Percentiles rank a stretch among this genome's conserved stretches.
These are phyloP conservation scores for Tulasnella sp. DNA, from an alignment of 768 basidiomycete species.

Conservation along the genomic window DNA sequence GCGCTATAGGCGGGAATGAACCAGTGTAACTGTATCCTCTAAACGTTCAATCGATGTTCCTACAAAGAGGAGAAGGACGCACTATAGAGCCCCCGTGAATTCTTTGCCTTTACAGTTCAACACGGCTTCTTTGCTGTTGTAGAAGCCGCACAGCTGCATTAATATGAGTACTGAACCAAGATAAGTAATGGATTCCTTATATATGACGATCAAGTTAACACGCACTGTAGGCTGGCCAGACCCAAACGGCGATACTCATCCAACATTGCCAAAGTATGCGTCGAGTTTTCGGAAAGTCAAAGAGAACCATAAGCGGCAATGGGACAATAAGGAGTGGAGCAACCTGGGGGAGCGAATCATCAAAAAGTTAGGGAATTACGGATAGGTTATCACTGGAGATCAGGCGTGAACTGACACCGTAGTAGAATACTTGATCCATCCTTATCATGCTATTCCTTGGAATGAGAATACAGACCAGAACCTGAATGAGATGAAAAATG, in stretches of 20 bases:
- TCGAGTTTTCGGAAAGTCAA: slow-evolving; percentile 23
- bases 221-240: slow-evolving; percentile 15
- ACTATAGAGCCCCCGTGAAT: slow-evolving; percentile 23
- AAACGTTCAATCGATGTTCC: neutral
- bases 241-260: slow-evolving; percentile 22
- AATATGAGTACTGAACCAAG: neutral
- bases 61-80: slow-evolving; percentile 8
- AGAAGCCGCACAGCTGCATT: slow-evolving; percentile 22
- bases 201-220: neutral
- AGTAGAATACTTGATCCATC: slow-evolving; percentile 14
- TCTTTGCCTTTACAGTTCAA: slow-evolving; percentile 25
- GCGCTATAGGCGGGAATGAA: slow-evolving; percentile 26
- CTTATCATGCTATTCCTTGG: slow-evolving; percentile 3
- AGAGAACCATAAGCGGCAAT: slow-evolving; percentile 23
- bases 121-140: neutral
- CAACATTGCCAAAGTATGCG: slow-evolving; percentile 24
- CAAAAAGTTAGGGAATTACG: neutral
- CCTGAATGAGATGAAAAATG: neutral
- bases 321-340: slow-evolving; percentile 20
- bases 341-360: slow-evolving; percentile 8
- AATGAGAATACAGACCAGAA: slow-evolving; percentile 14
- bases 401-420: slow-evolving; percentile 10
- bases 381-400: neutral
- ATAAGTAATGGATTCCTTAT: neutral
- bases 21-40: slow-evolving; percentile 23